These are phyloP conservation scores for Cystoderma amianthinum DNA, from an alignment of 768 basidiomycete species.

Conservation along the genomic window DNA sequence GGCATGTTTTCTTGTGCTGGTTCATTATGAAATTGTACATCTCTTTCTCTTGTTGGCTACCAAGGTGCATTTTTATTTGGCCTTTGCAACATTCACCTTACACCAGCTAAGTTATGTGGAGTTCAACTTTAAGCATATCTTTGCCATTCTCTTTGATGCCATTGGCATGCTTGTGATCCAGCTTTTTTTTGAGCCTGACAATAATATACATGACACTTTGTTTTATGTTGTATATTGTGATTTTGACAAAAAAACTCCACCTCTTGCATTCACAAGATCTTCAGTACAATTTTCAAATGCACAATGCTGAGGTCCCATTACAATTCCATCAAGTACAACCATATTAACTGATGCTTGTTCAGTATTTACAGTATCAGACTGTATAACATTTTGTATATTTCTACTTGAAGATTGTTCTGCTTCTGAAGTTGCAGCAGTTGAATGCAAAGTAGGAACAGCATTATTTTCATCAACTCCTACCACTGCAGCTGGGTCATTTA, in stretches of 20 bases:
- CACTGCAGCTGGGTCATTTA: too few relatives aligned
- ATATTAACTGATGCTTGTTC: too few relatives aligned
- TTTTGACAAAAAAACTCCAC: conserved; percentile 7
- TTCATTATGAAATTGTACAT: conserved; percentile 11
- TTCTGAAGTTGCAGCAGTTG: too few relatives aligned
- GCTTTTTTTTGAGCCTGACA: conserved; percentile 9
- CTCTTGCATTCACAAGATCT: conserved; percentile 10
- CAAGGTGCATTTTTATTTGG: conserved; percentile 8
- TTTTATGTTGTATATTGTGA: conserved; percentile 5
- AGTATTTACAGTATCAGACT: too few relatives aligned
- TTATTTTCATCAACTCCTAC: too few relatives aligned
- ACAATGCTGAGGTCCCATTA: too few relatives aligned
- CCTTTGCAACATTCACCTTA: conserved; percentile 7
- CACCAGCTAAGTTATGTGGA: conserved; percentile 4
- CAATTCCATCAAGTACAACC: too few relatives aligned
- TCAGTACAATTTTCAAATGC: too few relatives aligned
- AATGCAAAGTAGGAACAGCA: too few relatives aligned
- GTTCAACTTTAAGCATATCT: conserved; percentile 6
- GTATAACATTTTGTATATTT: too few relatives aligned
- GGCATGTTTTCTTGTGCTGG: conserved; percentile 2
- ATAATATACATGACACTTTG: conserved; percentile 5
- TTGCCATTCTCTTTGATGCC: conserved; percentile 9
- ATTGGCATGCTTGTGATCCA: conserved; percentile 10
- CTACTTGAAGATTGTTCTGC: too few relatives aligned
- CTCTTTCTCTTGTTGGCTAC: conserved; percentile 4